Conservation (phyloP, 805 yeast genomes). For the Wickerhamomyces bisporus region DNA sequence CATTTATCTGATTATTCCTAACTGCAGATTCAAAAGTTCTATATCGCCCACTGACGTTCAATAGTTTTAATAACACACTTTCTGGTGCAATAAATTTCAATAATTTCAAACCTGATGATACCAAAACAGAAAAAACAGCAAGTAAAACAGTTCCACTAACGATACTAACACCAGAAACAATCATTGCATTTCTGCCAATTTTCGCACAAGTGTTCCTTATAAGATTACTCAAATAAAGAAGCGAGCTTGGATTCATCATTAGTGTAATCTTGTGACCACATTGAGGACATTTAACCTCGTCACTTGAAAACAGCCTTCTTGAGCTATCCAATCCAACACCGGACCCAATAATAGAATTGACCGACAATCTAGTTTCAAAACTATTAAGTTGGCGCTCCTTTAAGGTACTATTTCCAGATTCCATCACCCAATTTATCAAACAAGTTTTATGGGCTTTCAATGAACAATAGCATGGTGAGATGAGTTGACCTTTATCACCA, state of each 20-base stretch:
- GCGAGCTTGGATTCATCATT: conserved; percentile 10
- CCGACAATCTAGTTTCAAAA: neutral
- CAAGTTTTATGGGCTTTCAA: conserved; percentile 30
- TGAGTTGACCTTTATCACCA: conserved; percentile 28
- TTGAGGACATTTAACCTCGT: conserved; percentile 29
- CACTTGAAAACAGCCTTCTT: neutral
- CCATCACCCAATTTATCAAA: conserved; percentile 29
- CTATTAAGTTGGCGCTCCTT: neutral
- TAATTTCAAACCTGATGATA: conserved; percentile 21
- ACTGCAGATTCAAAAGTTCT: neutral
- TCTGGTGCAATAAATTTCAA: conserved; percentile 22
- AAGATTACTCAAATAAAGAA: conserved; percentile 6
- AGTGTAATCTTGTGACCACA: conserved; percentile 27
- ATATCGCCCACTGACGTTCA: conserved; percentile 14
- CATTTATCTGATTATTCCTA: neutral
- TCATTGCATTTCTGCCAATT: conserved; percentile 3
- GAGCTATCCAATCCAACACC: neutral
- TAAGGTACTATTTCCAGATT: conserved; percentile 8
- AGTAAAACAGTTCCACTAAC: conserved; percentile 18
- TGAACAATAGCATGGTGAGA: conserved; percentile 31
- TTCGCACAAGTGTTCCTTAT: conserved; percentile 11
- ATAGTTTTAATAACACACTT: conserved; percentile 24
- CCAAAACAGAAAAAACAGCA: conserved; percentile 5
- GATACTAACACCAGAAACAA: conserved; percentile 11
- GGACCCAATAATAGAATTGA: neutral